phyloP scores from a whole-genome alignment of 2,329 filamentous ascomycete species.

The Sporothrix phasma region DNA sequence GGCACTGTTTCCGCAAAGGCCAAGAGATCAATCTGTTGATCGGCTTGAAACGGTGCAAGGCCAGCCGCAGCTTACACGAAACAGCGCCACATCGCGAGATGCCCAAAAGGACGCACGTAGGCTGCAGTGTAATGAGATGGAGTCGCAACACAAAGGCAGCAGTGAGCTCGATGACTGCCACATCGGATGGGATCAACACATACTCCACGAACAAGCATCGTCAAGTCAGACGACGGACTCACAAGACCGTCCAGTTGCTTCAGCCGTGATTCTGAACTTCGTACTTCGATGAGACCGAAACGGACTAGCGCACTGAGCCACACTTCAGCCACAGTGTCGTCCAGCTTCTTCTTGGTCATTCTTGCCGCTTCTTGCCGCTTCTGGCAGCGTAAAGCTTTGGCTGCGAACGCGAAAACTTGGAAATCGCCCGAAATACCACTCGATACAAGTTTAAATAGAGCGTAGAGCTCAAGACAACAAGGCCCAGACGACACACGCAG shows the following conservation, averaged over 20 bases:
- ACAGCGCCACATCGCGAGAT: not conserved
- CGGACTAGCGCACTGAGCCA: not conserved
- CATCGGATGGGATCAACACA: no score
- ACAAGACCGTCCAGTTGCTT: no score
- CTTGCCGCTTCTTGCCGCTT: conserved; percentile 13
- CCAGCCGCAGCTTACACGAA: not conserved
- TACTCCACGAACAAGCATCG: no score
- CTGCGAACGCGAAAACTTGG: not conserved
- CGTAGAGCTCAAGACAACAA: not conserved
- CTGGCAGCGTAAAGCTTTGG: conserved; percentile 1
- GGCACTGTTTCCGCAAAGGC: no score
- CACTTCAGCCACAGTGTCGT: not conserved
- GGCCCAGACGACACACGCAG: not conserved
- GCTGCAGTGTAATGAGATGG: no score
- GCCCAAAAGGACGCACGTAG: not conserved
- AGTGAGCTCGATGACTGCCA: not conserved
- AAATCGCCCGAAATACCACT: not conserved
- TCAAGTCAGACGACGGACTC: no score
- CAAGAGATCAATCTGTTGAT: no score
- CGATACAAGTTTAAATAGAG: not conserved
- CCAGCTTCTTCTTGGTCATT: not conserved
- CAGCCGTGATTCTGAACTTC: no score
- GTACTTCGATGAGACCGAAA: not conserved
- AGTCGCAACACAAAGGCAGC: no score
- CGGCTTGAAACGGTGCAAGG: not conserved